Base-by-base conservation (phyloP, 2,329 filamentous ascomycete genomes). In the Macrophomina tecta region DNA sequence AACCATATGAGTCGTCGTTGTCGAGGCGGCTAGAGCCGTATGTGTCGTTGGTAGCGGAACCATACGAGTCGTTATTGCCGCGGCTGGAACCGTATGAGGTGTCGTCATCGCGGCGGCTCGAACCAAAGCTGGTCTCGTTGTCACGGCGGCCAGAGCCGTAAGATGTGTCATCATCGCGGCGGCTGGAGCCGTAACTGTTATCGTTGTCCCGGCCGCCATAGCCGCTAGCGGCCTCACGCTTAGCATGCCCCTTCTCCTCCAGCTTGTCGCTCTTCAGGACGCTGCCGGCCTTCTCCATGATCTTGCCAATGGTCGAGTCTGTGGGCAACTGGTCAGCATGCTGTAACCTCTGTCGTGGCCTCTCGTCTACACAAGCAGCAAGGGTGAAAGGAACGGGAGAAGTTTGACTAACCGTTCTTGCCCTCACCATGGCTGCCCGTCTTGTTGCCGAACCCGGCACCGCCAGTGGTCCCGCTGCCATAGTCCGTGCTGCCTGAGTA, bases 281-380 rank as follows among this genome's bases (percentile, higher is more conserved):
- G 12, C 77, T 74, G 8, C 86, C 85, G 5, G 82, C 83, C 80
- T 87, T 88, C 78, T 89, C 85, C 75, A 89, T 78, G 30, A 89
- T 66, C 77, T 86, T 88, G 55, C 86, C 86, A 28, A 86, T 64
- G 16, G 81, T 82, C 61, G 83, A 85, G 72, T 85, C 82, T 72
- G 55, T 23, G 4, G 8, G 38, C 4, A 45, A 45, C 11, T 23
- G 16, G 7, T n/a, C 66, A 74, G 72, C 69, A 45, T 68, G 65
- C 60, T 63, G 45, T 18, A 49, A 5, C 14, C 14, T 23, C 65
- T 65, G 40, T 63, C 8, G 38, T 23, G 23, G 12, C 7, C 32
- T 7, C 4, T 16, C 5, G 12, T 36, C 32, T 7, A 68, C 40
- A 69, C 70, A 23, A 23, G 23, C 23, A 23, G 62, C 14, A 32